These are phyloP conservation scores for Dendrocalamus latiflorus DNA, from an alignment of 202 grass and related monocot genomes.

Conservation along the genomic window DNA sequence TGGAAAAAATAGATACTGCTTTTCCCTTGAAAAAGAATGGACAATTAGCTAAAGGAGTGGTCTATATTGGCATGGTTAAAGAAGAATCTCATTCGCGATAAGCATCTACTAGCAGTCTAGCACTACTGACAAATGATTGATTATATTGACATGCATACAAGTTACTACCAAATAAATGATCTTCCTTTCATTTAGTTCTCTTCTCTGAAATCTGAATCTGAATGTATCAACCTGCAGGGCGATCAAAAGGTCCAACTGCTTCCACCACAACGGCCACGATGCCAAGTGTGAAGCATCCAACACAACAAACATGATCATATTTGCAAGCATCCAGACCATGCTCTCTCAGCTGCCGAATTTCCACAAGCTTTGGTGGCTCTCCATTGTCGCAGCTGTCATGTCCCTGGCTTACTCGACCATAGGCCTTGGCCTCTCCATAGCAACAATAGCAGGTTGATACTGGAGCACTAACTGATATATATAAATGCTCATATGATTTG, in stretches of 20 bases:
- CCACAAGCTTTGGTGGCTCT: too few species aligned
- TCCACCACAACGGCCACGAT: slow-evolving; percentile 53
- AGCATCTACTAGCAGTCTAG: too few species aligned
- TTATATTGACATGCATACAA: background rate
- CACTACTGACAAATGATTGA: background rate
- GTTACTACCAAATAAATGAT: background rate
- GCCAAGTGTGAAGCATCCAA: too few species aligned
- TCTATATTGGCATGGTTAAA: background rate
- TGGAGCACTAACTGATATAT: too few species aligned
- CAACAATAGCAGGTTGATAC: slow-evolving; percentile 64
- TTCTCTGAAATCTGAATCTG: too few species aligned
- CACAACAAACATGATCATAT: too few species aligned
- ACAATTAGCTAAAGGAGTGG: slow-evolving; percentile 26
- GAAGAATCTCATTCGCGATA: slow-evolving; percentile 24
- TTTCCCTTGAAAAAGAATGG: background rate
- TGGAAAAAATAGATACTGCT: background rate
- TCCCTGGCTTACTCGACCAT: slow-evolving; percentile 76
- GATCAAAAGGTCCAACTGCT: slow-evolving; percentile 69
- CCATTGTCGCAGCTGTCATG: slow-evolving; percentile 84
- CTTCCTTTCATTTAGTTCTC: background rate
- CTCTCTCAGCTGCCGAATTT: too few species aligned
- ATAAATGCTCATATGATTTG: background rate
- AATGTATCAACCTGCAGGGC: slow-evolving; percentile 37
- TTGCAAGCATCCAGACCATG: too few species aligned
- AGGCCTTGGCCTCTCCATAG: slow-evolving; percentile 80